Conservation (phyloP, 2,329 filamentous ascomycete species). For the Rhexocercosporidium sp. region DNA sequence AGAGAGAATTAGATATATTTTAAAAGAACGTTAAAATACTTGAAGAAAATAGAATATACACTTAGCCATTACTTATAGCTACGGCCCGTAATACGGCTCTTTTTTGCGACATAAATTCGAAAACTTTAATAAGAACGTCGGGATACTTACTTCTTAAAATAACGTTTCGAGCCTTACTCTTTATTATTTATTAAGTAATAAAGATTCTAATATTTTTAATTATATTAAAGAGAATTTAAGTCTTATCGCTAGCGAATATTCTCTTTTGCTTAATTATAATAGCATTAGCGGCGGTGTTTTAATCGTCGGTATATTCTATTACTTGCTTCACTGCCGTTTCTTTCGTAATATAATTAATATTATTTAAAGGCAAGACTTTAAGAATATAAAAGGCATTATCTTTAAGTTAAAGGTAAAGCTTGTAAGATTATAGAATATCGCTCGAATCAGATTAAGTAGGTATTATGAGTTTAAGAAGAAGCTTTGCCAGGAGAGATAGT, state of each 20-base stretch:
- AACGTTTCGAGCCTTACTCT: conserved; percentile 44
- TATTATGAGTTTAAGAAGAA: neutral
- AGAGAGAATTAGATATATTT: too few relatives aligned
- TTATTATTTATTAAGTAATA: conserved; percentile 48
- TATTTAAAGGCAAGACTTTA: neutral
- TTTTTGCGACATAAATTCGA: neutral
- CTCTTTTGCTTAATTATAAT: neutral
- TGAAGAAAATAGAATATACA: too few relatives aligned
- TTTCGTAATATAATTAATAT: neutral
- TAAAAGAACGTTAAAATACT: too few relatives aligned
- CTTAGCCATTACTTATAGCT: too few relatives aligned
- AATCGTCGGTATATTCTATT: neutral
- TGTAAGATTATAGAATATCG: neutral
- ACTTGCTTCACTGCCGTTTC: neutral
- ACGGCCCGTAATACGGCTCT: neutral
- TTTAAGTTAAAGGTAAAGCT: neutral
- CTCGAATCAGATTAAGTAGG: neutral
- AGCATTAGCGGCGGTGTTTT: neutral
- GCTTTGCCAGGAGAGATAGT: neutral
- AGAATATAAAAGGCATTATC: neutral
- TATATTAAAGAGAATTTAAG: conserved; percentile 41
- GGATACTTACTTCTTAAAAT: conserved; percentile 48
- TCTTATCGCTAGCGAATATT: conserved; percentile 19
- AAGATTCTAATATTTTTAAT: conserved; percentile 42
- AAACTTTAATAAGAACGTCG: conserved; percentile 35